These are phyloP conservation scores for Endocalyx cinctus DNA, from an alignment of 2,329 filamentous ascomycete species.

Conservation along the genomic window DNA sequence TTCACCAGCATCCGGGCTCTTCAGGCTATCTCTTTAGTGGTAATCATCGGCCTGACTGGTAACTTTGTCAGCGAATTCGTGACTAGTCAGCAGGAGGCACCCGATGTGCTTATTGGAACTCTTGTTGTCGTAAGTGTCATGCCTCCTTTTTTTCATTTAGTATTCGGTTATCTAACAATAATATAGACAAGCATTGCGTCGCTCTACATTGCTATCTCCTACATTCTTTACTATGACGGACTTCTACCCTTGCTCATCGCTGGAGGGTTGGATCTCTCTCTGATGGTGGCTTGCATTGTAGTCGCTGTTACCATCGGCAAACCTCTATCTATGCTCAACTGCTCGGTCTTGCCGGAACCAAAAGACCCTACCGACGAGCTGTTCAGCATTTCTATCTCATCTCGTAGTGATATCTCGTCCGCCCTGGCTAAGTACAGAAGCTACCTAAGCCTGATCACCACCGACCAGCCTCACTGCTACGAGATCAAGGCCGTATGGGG, in stretches of 20 bases:
- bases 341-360: slow-evolving; percentile 46
- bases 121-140: slow-evolving; percentile 66
- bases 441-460: slow-evolving; percentile 46
- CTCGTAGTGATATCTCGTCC: slow-evolving; percentile 16
- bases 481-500: slow-evolving; percentile 89
- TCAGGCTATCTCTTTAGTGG: slow-evolving; percentile 66
- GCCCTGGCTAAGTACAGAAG: slow-evolving; percentile 25
- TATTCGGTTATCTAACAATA: slow-evolving; percentile 9
- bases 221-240: slow-evolving; percentile 75
- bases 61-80: slow-evolving; percentile 81
- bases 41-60: slow-evolving; percentile 73
- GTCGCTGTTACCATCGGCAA: slow-evolving; percentile 74
- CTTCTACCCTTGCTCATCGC: slow-evolving; percentile 71
- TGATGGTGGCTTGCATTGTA: slow-evolving; percentile 74
- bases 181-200: slow-evolving; percentile 70
- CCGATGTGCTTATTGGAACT: slow-evolving; percentile 70
- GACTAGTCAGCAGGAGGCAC: slow-evolving; percentile 57
- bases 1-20: slow-evolving; percentile 71
- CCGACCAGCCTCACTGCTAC: slow-evolving; percentile 63
- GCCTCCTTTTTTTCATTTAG: not conserved
- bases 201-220: slow-evolving; percentile 74
- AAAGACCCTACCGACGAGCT: slow-evolving; percentile 32
- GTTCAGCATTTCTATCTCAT: slow-evolving; percentile 22
- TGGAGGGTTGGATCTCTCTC: slow-evolving; percentile 59
- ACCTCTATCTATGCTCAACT: slow-evolving; percentile 74